Evolutionary conservation across 2,329 filamentous ascomycete species (phyloP), one percentile per base, ranked within the genome.

Genomic region (Saccharata proteae): DNA sequence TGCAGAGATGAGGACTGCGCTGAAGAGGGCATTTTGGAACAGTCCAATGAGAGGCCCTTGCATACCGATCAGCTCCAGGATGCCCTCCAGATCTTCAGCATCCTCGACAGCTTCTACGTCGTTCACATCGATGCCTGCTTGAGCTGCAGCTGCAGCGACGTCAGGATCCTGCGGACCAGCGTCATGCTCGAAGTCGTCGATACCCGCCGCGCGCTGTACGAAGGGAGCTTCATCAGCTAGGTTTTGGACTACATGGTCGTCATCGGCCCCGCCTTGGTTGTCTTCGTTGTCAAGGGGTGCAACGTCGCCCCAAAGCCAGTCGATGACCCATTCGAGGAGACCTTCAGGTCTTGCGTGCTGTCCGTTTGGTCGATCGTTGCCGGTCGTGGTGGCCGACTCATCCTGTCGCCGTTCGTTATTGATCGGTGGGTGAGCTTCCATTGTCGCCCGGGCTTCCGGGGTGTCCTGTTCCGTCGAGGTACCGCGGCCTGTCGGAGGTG

Each of bases 31-130:
- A 43, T 98, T 98, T 48, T 98, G 90, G 43, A 96, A 75, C 5
- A 98, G 69, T 3, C 84, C 85, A 10, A 80, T 78, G 3, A 98
- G 67, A 1, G 90, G 90, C 0, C 90, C 90, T 47, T 92, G 83
- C 80, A 98, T 92, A 21, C 90, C 90, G 37, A 98, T 80, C 11
- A 98, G 71, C 53, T 98, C 90, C 64, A 98, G 76, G 31, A 98
- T 82, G 0, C 90, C 90, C 51, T 98, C 90, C 11, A 98, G 74
- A 48, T 98, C 90, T 56, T 98, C 90, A 7, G 81, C 81, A 43
- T 94, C 61, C 38, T 86, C 81, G 24, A 84, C 69, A 7, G 77
- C 79, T 43, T 82, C 77, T 32, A 74, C 69, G 33, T 77, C 72
- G 26, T 75, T 72, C 9, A 61, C 47, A 44, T 93, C 83, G 20